Conservation (phyloP, 164 flowering plant genomes). For the Santalum album region DNA sequence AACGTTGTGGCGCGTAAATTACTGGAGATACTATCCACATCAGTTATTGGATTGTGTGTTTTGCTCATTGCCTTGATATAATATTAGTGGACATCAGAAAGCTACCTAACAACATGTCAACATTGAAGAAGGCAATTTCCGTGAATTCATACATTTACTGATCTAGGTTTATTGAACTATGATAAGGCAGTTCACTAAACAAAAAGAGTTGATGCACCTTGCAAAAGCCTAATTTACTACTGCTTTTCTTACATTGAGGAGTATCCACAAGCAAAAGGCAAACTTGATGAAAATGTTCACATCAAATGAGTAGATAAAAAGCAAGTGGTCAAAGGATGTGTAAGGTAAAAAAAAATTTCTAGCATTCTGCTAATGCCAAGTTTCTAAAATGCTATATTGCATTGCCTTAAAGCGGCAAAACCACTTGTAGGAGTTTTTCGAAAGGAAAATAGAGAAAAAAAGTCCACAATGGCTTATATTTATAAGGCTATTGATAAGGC, state of each 20-base stretch:
- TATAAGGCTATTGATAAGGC: neutral
- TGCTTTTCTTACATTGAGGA: neutral
- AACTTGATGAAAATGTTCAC: neutral
- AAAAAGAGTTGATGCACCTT: neutral
- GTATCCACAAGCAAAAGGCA: neutral
- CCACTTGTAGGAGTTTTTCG: neutral
- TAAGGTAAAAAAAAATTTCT: neutral
- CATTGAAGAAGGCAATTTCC: too few species aligned
- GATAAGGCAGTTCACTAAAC: neutral
- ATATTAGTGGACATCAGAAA: neutral
- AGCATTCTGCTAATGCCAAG: neutral
- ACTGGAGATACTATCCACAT: neutral
- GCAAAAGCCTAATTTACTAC: neutral
- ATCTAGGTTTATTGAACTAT: neutral
- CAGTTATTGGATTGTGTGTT: neutral
- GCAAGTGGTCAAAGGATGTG: neutral
- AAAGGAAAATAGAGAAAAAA: neutral
- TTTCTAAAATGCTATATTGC: neutral
- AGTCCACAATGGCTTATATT: neutral
- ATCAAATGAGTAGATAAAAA: neutral
- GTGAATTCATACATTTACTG: too few species aligned
- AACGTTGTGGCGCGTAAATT: neutral
- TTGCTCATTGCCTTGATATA: neutral
- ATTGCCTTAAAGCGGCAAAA: neutral
- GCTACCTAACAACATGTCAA: neutral